Base-by-base conservation (phyloP, 768 basidiomycete genomes). In the Mycena vitilis region DNA sequence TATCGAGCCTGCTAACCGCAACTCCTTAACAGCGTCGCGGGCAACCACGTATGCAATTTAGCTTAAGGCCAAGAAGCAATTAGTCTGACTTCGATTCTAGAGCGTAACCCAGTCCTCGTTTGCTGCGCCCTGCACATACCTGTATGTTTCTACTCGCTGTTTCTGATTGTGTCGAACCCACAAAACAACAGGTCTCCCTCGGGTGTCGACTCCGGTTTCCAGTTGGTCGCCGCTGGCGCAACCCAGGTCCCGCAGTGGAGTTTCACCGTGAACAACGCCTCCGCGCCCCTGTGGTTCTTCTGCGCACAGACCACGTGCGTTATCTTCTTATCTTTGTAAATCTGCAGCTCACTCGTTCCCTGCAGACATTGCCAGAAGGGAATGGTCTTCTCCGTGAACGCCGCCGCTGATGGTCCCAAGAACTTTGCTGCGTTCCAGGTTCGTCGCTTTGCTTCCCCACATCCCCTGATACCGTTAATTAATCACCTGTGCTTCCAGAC, bases 41-140 rank as follows among this genome's bases (percentile, higher is more conserved):
- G 75, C 71, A 81, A 80, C 71, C 79, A 80, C 69, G 78, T 81
- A 66, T 53, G 79, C 65, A 37, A 15, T 15, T 10, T 51, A 16
- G 4, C n/a, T 2, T 4, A 1, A 18, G 23, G 44, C 34, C 15
- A 2, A 2, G 2, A 4, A 9, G 18, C 20, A 40, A 25, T 5
- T 42, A 6, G 13, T 36, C 15, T 37, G 16, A 36, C 42, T 11
- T 16, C 4, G 54, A 10, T 4, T 23, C 42, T 57, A 86, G 81
- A 82, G 82, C 30, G 80, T 81, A 66, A 83, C 83, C 45, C 82
- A 85, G 74, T 85, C 84, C 40, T 81, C 84, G 12, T 86, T 87
- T 72, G 75, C 78, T 25, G 64, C 64, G 45, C 85, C 85, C 38
- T 87, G 85, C 75, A 66, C 72, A 8, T 69, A 74, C 65, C 69